phyloP scores from a whole-genome alignment of 441 rosid genomes.

The Pelargonium myrrhifolium region DNA sequence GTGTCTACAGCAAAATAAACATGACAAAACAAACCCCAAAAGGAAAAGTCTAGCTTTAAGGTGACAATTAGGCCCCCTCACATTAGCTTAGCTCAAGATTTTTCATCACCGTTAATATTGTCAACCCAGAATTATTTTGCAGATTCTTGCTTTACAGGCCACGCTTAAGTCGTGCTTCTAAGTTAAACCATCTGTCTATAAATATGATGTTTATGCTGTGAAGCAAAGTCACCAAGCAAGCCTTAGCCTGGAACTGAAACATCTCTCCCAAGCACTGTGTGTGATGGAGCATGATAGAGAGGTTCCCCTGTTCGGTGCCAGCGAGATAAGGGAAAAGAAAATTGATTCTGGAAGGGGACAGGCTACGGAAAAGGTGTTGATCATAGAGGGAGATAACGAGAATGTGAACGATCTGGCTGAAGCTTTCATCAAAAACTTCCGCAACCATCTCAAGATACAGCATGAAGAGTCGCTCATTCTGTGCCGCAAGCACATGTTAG shows the following conservation, averaged over 20 bases:
- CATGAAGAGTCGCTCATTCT: neutral
- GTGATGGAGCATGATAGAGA: neutral
- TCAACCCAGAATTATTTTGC: too few relatives aligned
- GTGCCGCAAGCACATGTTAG: neutral
- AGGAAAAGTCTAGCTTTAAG: too few relatives aligned
- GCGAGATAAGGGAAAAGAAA: neutral
- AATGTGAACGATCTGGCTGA: neutral
- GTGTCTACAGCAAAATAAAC: too few relatives aligned
- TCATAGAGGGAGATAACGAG: neutral
- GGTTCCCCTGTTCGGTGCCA: neutral
- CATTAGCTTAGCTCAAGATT: too few relatives aligned
- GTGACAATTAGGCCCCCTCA: too few relatives aligned
- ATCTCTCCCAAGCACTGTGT: too few relatives aligned
- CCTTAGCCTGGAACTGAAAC: too few relatives aligned
- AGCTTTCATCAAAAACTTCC: neutral
- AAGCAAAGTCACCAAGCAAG: neutral
- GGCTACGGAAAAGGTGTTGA: neutral
- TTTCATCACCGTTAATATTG: too few relatives aligned
- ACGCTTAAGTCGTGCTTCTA: conserved; percentile 9
- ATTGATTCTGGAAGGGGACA: neutral
- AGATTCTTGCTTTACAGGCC: neutral
- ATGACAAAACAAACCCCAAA: too few relatives aligned
- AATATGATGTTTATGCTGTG: neutral
- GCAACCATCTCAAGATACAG: neutral
- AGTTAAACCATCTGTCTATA: neutral